These are phyloP conservation scores for Suillus plorans DNA, from an alignment of 768 basidiomycete species.

Conservation along the genomic window DNA sequence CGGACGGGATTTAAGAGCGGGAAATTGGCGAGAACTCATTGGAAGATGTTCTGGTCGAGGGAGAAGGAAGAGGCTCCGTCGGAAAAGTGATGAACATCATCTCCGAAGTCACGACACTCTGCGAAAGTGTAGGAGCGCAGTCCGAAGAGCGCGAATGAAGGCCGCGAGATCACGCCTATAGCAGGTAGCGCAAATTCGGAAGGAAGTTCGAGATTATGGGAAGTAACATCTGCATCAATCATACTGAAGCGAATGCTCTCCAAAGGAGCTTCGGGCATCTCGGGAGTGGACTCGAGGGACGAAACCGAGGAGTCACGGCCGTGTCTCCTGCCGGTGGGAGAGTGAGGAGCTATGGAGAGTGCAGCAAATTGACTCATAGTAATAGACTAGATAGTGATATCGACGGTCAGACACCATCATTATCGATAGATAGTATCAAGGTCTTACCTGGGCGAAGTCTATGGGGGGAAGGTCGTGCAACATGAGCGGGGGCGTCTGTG, in stretches of 20 bases:
- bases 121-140: conserved; percentile 45
- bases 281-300: conserved; percentile 60
- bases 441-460: conserved; percentile 27
- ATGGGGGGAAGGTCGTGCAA: conserved; percentile 19
- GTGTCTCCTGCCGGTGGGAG: conserved; percentile 44
- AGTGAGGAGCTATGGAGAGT: conserved; percentile 55
- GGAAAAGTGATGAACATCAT: conserved; percentile 43
- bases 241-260: conserved; percentile 39
- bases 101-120: conserved; percentile 35
- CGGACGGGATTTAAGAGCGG: conserved; percentile 22
- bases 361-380: conserved; percentile 50
- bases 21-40: conserved; percentile 32
- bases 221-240: conserved; percentile 38
- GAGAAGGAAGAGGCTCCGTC: conserved; percentile 38
- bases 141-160: conserved; percentile 32
- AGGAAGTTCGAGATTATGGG: conserved; percentile 31
- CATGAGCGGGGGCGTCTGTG: conserved; percentile 33
- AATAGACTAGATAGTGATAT: conserved; percentile 21
- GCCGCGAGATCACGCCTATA: conserved; percentile 22
- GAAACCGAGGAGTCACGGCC: conserved; percentile 49
- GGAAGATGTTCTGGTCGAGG: conserved; percentile 47
- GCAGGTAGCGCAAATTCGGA: conserved; percentile 20
- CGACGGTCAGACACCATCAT: not conserved
- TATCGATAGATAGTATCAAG: not conserved
- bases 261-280: conserved; percentile 37